A percentile compares a stretch with the other conserved stretches of the same genome.
Evolutionary conservation across 768 basidiomycete species (phyloP).

Genomic region (Fistulinella prunicolor): DNA sequence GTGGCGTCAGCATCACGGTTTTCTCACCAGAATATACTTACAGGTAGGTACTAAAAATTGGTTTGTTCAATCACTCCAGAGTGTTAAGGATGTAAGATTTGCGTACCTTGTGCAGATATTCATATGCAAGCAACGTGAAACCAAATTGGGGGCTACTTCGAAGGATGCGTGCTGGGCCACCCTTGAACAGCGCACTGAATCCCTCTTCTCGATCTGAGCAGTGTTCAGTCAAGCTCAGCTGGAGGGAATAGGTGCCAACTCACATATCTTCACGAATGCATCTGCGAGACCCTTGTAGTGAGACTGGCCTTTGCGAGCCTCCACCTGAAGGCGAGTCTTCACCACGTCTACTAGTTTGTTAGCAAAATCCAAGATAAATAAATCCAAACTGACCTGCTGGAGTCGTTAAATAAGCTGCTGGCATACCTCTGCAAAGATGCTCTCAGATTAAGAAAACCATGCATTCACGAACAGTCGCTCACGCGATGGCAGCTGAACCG

Average conservation of each 20-base stretch:
- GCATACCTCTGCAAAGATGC: constrained; percentile 77
- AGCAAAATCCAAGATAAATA: constrained; percentile 10
- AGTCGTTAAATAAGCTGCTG: constrained; percentile 90
- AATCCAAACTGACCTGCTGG: constrained; percentile 63
- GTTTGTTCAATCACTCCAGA: neutral
- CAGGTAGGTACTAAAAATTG: constrained; percentile 30
- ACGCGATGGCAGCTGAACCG: constrained; percentile 78
- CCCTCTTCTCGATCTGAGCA: constrained; percentile 80
- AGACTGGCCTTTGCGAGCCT: constrained; percentile 87
- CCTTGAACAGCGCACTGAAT: constrained; percentile 86
- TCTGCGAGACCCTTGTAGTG: constrained; percentile 87
- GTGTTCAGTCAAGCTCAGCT: constrained; percentile 6
- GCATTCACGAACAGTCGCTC: constrained; percentile 34
- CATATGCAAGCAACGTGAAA: constrained; percentile 83
- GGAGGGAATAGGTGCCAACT: constrained; percentile 30
- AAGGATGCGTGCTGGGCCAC: constrained; percentile 82
- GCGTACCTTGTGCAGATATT: constrained; percentile 63
- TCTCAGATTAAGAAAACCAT: constrained; percentile 26
- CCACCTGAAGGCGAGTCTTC: constrained; percentile 94
- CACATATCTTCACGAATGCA: constrained; percentile 88
- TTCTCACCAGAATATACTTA: constrained; percentile 15
- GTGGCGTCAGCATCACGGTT: constrained; percentile 1
- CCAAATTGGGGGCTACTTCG: constrained; percentile 94
- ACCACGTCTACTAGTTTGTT: constrained; percentile 70
- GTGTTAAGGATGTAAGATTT: constrained; percentile 9